A percentile compares a stretch with the other conserved stretches of the same genome.
Evolutionary conservation across 495 filamentous ascomycete species (phyloP).

Genomic region (Penicillium alfredii): DNA sequence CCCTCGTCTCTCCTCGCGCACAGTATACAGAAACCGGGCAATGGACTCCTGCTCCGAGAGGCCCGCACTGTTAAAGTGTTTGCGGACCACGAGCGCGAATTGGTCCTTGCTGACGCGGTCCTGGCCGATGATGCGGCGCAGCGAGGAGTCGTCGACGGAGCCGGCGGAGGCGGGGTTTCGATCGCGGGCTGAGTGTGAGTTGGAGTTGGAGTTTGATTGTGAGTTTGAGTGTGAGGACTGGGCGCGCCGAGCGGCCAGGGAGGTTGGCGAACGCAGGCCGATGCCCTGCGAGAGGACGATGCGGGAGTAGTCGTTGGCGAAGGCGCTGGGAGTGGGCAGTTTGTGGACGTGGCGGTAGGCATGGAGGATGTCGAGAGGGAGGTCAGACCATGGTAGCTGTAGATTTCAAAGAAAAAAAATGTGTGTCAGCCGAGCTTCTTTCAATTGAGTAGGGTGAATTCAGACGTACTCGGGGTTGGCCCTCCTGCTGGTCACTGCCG

Average conservation of each 20-base stretch:
- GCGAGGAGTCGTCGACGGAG: slow-evolving; percentile 13
- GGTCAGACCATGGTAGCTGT: slow-evolving; percentile 72
- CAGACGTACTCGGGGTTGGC: slow-evolving; percentile 32
- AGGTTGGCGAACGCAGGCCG: slow-evolving; percentile 49
- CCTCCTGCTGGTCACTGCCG: slow-evolving; percentile 22
- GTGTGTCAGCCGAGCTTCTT: too few species aligned
- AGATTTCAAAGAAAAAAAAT: too few species aligned
- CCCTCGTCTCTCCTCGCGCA: slow-evolving; percentile 46
- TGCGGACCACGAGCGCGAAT: slow-evolving; percentile 74
- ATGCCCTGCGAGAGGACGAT: slow-evolving; percentile 66
- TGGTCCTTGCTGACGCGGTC: slow-evolving; percentile 69
- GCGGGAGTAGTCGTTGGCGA: slow-evolving; percentile 64
- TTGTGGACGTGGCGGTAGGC: slow-evolving; percentile 74
- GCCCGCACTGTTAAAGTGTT: slow-evolving; percentile 83
- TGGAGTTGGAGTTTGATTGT: slow-evolving; percentile 8
- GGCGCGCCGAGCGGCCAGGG: slow-evolving; percentile 38
- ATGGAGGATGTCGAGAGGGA: slow-evolving; percentile 67
- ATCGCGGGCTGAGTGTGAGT: slow-evolving; percentile 7
- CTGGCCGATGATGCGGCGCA: slow-evolving; percentile 36
- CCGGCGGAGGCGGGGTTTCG: slow-evolving; percentile 3
- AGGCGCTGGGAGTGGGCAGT: slow-evolving; percentile 62
- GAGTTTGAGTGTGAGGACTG: slow-evolving; percentile 6
- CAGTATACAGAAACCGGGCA: slow-evolving; percentile 80
- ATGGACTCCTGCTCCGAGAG: slow-evolving; percentile 85
- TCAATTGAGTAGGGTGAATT: slow-evolving; percentile 7